phyloP scores from a whole-genome alignment of 441 rosid species.

The Pelargonium fulgidum region DNA sequence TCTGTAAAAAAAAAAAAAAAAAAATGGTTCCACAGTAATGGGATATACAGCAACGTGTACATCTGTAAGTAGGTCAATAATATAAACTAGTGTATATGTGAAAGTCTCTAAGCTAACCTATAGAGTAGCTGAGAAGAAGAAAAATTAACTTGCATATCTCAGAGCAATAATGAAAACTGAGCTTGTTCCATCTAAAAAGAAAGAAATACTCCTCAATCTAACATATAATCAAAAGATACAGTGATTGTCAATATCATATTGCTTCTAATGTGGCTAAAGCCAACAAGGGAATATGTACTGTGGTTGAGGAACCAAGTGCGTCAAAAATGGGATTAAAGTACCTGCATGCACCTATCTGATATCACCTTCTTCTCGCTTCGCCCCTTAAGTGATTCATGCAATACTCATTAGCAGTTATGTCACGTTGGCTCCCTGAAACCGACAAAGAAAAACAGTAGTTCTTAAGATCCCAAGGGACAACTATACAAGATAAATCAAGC shows the following conservation, averaged over 20 bases:
- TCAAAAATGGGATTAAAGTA: no score
- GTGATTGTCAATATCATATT: background rate
- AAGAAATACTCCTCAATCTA: background rate
- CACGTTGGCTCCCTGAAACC: conserved; percentile 8
- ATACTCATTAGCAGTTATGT: background rate
- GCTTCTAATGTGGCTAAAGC: background rate
- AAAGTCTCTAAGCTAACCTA: background rate
- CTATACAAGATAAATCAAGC: background rate
- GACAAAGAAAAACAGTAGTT: background rate
- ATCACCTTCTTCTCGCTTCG: background rate
- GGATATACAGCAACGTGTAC: background rate
- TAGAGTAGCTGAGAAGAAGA: background rate
- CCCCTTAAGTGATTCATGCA: background rate
- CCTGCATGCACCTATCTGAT: no score
- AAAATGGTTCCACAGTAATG: background rate
- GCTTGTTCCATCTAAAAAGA: background rate
- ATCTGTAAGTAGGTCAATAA: background rate
- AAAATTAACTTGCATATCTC: background rate
- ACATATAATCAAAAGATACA: background rate
- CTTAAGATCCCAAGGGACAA: background rate
- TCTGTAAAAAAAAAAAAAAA: background rate
- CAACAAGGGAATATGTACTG: background rate
- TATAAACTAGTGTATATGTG: no score
- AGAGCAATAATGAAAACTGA: background rate
- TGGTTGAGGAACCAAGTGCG: background rate